A percentile compares a stretch with the other conserved stretches of the same genome.
Evolutionary conservation across 2,329 filamentous ascomycete genomes (phyloP).

Genomic region (Coleophoma cylindrospora): DNA sequence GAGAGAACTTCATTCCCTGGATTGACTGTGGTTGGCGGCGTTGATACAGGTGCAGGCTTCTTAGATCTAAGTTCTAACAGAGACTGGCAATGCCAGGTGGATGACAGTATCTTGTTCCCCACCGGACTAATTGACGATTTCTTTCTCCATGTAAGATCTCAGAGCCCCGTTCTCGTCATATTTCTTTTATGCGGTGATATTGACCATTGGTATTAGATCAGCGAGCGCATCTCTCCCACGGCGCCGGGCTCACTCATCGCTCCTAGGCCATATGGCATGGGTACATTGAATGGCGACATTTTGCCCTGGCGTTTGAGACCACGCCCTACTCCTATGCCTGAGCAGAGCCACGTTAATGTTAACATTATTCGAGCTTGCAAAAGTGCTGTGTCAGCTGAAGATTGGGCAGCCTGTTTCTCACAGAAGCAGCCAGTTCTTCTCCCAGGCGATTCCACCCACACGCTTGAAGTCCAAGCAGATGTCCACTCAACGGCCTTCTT

Average conservation of each 20-base stretch:
- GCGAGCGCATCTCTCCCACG: no score
- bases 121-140: conserved; percentile 29
- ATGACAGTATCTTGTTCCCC: conserved; percentile 21
- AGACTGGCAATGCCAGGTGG: conserved; percentile 20
- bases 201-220: no score
- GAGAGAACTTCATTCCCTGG: background rate
- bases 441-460: conserved; percentile 11
- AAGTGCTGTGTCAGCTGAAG: no score
- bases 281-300: conserved; percentile 32
- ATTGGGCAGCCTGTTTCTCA: no score
- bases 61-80: conserved; percentile 3
- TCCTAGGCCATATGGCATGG: conserved; percentile 21
- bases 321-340: conserved; percentile 27
- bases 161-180: no score
- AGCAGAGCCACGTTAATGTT: conserved; percentile 6
- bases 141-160: conserved; percentile 31
- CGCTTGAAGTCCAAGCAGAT: conserved; percentile 20
- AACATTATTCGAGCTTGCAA: no score
- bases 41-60: conserved; percentile 8
- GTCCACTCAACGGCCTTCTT: conserved; percentile 24
- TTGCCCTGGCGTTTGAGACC: conserved; percentile 32
- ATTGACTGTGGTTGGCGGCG: conserved; percentile 16
- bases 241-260: background rate
- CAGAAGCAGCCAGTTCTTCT: no score
- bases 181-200: no score